Conservation (phyloP, 345 rosid genomes). For the Toxicodendron radicans region DNA sequence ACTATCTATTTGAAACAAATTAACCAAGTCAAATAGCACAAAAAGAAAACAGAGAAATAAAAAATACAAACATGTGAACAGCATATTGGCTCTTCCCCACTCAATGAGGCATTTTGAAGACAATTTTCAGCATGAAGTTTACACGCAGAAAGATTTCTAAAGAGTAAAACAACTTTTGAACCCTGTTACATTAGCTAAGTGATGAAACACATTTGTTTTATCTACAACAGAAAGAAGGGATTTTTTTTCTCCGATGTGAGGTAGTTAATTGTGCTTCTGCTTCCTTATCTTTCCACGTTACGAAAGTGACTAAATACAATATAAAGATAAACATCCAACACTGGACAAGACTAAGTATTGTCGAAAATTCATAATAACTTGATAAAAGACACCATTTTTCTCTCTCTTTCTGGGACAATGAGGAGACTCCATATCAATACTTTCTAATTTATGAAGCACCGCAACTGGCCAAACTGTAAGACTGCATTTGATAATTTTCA, state of each 20-base stretch:
- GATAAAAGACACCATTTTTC: not conserved
- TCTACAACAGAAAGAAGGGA: no score
- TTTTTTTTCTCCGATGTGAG: not conserved
- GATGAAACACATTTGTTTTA: no score
- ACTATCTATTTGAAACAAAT: not conserved
- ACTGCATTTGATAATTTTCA: not conserved
- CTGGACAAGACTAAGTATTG: not conserved
- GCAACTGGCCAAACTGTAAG: not conserved
- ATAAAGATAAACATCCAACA: not conserved
- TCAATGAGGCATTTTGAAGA: not conserved
- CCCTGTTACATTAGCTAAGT: not conserved
- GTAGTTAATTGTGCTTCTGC: not conserved
- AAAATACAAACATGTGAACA: not conserved
- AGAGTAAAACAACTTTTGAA: not conserved
- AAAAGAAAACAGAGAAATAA: not conserved
- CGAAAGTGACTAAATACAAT: not conserved
- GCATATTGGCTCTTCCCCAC: not conserved
- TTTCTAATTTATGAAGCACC: not conserved
- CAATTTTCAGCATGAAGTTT: not conserved
- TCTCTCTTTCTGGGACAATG: not conserved
- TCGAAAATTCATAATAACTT: not conserved
- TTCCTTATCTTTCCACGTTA: conserved; percentile 1
- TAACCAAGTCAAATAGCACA: not conserved
- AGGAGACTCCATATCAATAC: not conserved
- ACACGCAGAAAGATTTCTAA: not conserved